Evolutionary conservation across 305 asterid species (phyloP), one percentile per base, ranked within the genome.

Genomic region (Fraxinus baroniana): DNA sequence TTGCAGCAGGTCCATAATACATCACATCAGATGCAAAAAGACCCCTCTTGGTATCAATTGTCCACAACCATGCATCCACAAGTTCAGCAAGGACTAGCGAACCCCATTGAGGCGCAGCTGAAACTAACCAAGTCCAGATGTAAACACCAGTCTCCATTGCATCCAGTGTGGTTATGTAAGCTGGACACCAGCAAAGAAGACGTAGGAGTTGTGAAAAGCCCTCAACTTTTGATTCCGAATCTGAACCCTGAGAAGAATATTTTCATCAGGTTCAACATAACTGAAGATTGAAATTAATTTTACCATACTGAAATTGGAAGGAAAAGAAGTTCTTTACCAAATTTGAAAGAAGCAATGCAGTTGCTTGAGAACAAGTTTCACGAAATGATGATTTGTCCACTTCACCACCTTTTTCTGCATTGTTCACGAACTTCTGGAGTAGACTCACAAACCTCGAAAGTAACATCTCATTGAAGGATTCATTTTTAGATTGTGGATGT

Each of bases 181-280:
- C 99, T 76, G 99, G 99, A 89, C 98, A 97, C 99, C 99, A 97
- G 94, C 99, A 97, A 86, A 97, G 98, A 86, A 97, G 98, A 81
- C 99, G 98, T 49, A 97, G 91, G 88, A 97, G 98, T 87, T 94
- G 98, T 30, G 98, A 94, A 89, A 97, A 97, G 93, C 98, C 93
- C 87, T 90, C 97, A 30, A 86, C 79, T 85, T 87, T 92, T 85
- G 97, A 83, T 85, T 93, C 92, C 78, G 91, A 84, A 83, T 91
- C 97, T 76, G 98, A 93, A 88, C 86, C 97, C 99, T 97, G 97
- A 77, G 83, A 77, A 91, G 80, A 87, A 74, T 17, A 83, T 74
- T 84, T 49, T 82, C 22, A 76, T 76, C 81, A 82, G 74, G 82
- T 79, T 75, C 68, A 71, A 33, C 76, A 66, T 77, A 66, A 79